Evolutionary conservation across 192 early-diverging fungal genomes (phyloP).

Genomic region (Chytriomyces sp.): DNA sequence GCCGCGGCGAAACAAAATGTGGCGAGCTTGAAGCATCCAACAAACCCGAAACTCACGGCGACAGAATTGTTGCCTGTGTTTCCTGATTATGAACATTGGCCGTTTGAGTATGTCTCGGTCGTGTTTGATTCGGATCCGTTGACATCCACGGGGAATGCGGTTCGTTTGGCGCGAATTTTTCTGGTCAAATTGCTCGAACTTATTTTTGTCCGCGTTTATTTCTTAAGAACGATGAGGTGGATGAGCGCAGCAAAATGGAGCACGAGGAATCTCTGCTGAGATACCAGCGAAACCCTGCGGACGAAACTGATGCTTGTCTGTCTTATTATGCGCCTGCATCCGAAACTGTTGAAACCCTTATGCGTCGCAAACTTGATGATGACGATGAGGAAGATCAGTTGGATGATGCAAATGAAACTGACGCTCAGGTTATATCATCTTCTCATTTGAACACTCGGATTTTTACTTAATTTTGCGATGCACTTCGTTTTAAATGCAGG

Average conservation of each 20-base stretch:
- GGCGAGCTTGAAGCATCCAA: constrained; percentile 36
- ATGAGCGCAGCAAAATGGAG: background rate
- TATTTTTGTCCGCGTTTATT: background rate
- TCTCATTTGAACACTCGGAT: background rate
- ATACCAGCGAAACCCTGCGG: background rate
- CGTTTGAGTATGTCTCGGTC: constrained; percentile 24
- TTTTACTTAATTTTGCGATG: too few relatives aligned
- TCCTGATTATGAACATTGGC: constrained; percentile 43
- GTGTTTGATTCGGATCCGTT: constrained; percentile 44
- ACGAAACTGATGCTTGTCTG: background rate
- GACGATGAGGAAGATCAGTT: constrained; percentile 23
- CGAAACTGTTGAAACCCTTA: background rate
- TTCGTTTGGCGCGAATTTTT: background rate
- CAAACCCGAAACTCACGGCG: constrained; percentile 36
- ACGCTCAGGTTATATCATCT: background rate
- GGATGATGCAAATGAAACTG: constrained; percentile 35
- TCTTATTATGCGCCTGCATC: constrained; percentile 19
- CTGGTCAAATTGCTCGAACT: background rate
- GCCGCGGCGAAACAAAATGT: constrained; percentile 23
- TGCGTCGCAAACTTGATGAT: background rate
- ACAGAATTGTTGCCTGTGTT: constrained; percentile 45
- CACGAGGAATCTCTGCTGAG: constrained; percentile 14
- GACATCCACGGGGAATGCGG: background rate
- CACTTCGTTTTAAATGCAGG: background rate
- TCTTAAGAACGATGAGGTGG: background rate